Conservation (phyloP, 495 filamentous ascomycete species). For the Usnea hakonensis region DNA sequence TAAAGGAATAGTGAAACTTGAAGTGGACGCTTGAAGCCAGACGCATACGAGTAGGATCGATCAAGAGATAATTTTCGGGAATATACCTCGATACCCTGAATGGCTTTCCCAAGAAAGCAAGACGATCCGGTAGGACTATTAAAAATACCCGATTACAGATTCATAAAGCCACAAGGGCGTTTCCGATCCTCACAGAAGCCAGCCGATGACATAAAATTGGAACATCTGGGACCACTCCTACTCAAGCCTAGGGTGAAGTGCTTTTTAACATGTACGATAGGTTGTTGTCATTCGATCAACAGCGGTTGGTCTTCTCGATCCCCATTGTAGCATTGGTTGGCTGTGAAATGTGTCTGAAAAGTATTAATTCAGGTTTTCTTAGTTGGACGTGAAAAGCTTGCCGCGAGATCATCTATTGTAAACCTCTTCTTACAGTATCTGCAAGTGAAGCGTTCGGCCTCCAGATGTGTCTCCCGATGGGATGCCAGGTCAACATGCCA, state of each 20-base stretch:
- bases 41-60: neutral
- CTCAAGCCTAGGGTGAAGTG: too few species aligned
- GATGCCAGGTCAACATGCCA: constrained; percentile 93
- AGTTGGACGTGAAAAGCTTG: constrained; percentile 33
- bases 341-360: constrained; percentile 61
- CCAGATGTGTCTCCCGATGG: constrained; percentile 88
- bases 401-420: constrained; percentile 91
- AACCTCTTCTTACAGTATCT: constrained; percentile 91
- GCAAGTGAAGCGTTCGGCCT: constrained; percentile 92
- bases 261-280: too few species aligned
- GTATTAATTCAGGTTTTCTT: constrained; percentile 22
- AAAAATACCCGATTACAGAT: neutral
- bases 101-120: neutral
- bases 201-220: too few species aligned
- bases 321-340: too few species aligned
- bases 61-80: neutral
- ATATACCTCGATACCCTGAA: too few species aligned
- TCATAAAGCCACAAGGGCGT: neutral
- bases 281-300: too few species aligned
- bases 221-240: too few species aligned
- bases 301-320: too few species aligned
- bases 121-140: neutral
- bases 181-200: neutral
- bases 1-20: neutral
- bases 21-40: neutral